A percentile compares a stretch with the other conserved stretches of the same genome.
Conservation (phyloP, 768 basidiomycete species). For the Phlebiopsis flavidoalba region DNA sequence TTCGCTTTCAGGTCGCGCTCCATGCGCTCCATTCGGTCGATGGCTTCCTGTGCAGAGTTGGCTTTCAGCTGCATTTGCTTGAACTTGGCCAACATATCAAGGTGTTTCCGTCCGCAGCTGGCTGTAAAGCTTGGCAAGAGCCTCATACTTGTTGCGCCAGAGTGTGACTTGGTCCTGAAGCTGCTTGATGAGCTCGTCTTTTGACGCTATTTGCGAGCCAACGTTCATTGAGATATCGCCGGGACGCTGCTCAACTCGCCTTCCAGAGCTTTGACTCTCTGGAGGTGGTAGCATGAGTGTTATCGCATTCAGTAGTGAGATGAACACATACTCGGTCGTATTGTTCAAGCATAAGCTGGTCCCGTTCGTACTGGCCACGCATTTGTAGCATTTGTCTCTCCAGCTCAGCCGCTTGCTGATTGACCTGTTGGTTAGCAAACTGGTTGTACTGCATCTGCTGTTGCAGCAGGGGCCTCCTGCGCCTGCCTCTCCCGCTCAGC, state of each 20-base stretch:
- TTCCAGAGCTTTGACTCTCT: constrained; percentile 96
- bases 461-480: constrained; percentile 82
- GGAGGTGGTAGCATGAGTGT: background rate
- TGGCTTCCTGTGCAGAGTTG: constrained; percentile 95
- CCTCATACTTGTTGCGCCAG: constrained; percentile 99
- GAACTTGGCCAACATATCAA: constrained; percentile 95
- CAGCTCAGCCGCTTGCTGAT: constrained; percentile 72
- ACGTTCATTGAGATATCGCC: constrained; percentile 70
- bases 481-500: constrained; percentile 84
- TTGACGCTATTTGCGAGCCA: constrained; percentile 79
- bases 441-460: constrained; percentile 61
- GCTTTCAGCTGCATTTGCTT: constrained; percentile 98
- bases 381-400: constrained; percentile 89
- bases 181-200: constrained; percentile 93
- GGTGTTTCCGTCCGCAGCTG: constrained; percentile 95
- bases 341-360: constrained; percentile 95
- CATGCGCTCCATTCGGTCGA: constrained; percentile 98
- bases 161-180: constrained; percentile 94
- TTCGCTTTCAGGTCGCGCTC: constrained; percentile 98
- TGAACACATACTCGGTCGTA: constrained; percentile 77
- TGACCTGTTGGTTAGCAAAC: constrained; percentile 69
- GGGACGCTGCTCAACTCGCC: constrained; percentile 79
- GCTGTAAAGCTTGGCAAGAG: constrained; percentile 96
- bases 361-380: constrained; percentile 96
- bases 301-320: background rate